Evolutionary conservation across 2,329 filamentous ascomycete species (phyloP), one percentile per base, ranked within the genome.

Genomic region (Hypoxylon sp.): DNA sequence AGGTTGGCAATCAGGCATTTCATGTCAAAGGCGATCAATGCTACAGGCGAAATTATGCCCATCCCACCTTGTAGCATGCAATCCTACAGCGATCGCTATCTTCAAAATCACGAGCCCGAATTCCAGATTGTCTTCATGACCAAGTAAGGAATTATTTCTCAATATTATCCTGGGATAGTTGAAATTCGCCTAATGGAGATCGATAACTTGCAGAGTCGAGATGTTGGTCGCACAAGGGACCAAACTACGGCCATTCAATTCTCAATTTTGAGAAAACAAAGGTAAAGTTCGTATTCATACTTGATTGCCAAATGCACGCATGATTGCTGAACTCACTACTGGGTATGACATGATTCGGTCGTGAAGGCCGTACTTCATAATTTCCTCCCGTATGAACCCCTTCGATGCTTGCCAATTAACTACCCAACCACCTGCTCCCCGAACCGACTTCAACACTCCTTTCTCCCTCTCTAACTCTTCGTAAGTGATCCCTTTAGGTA

Each of bases 271-370:
- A 38, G 34, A 38, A 5, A 14, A 14, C 6, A 38, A 5, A 17
- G 5, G 13, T 6, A 2, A 41, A 11, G 7, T 19, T 43, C n/a
- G 17, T 19, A 17, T 17, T 43, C 17, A 36, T 36, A 52, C 17
- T 32, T 52, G 49, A 52, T 17, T 19, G 9, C 55, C 55, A 38
- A 88, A 85, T 0, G 82, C 82, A 6, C 81, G 78, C 71, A 83
- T 79, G 7, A 88, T 79, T 1, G 86, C 86, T 63, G 85, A 72
- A 43, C 82, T 84, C 0, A 87, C 81, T 3, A 86, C 79, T 0
- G 86, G 85, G 74, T 87, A 85, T 3, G 83, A 83, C 87, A 89
- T 89, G 52, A 87, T 82, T 34, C 82, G 80, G 75, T 89, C 87
- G 60, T 89, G 87, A 14, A 87, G 73, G 0, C 87, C 87, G 69